Conservation (phyloP, 345 rosid species). For the Euphorbia pulcherrima region DNA sequence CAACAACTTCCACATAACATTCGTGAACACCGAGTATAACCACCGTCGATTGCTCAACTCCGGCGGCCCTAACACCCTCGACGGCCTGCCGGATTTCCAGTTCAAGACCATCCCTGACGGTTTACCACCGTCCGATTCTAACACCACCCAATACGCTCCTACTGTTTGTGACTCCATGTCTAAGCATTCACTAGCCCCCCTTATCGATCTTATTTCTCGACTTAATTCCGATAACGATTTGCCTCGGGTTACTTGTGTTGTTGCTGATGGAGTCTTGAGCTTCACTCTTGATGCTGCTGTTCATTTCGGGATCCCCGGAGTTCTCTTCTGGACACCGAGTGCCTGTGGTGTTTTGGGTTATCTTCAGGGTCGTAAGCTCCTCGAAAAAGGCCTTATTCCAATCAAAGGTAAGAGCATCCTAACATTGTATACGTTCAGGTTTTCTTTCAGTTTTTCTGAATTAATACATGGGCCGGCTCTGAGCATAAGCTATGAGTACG, state of each 20-base stretch:
- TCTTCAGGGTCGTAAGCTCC: constrained; percentile 10
- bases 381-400: constrained; percentile 22
- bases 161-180: constrained; percentile 17
- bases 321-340: constrained; percentile 25
- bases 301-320: constrained; percentile 26
- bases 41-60: constrained; percentile 28
- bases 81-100: constrained; percentile 25
- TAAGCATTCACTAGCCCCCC: constrained; percentile 10
- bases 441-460: too few species aligned
- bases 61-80: constrained; percentile 12
- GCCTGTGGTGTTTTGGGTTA: constrained; percentile 25
- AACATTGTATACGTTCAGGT: too few species aligned
- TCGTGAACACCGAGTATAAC: constrained; percentile 48
- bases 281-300: constrained; percentile 32
- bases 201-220: constrained; percentile 20
- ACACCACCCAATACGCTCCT: constrained; percentile 28
- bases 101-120: constrained; percentile 35
- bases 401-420: constrained; percentile 26
- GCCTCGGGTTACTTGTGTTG: constrained; percentile 31
- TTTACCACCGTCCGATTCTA: constrained; percentile 23
- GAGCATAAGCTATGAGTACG: too few species aligned
- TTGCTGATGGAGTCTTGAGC: constrained; percentile 34
- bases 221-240: constrained; percentile 5
- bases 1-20: constrained; percentile 46
- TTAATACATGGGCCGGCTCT: too few species aligned